phyloP scores from a whole-genome alignment of 345 rosid species.

The Abelmoschus esculentus region DNA sequence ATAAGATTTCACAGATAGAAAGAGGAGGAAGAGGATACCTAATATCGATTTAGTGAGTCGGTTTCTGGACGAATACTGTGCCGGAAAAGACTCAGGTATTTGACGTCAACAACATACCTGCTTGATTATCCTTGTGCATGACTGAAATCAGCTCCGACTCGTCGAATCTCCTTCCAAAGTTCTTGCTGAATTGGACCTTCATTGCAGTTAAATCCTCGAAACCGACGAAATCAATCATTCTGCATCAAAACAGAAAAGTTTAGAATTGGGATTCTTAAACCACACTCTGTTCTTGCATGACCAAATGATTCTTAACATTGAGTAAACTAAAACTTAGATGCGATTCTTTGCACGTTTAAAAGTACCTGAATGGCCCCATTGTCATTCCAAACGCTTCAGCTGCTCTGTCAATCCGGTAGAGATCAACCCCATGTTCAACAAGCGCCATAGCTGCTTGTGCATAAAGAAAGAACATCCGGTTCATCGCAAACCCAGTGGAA shows the following conservation, averaged over 20 bases:
- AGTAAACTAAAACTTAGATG: not conserved
- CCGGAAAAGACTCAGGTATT: not conserved
- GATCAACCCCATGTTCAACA: conserved; percentile 3
- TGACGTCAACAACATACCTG: not conserved
- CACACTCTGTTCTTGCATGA: not conserved
- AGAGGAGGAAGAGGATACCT: not conserved
- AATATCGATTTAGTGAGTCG: not conserved
- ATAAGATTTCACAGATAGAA: not conserved
- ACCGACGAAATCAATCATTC: conserved; percentile 7
- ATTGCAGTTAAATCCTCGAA: not conserved
- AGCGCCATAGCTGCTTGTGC: conserved; percentile 1
- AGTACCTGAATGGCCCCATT: conserved; percentile 6
- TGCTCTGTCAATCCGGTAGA: conserved; percentile 5
- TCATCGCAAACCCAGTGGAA: not conserved
- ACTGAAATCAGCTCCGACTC: not conserved
- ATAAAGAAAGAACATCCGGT: conserved; percentile 4
- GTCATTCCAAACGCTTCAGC: conserved; percentile 1
- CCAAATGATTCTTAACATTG: not conserved
- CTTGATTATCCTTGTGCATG: not conserved
- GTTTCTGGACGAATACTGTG: not conserved
- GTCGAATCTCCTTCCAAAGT: not conserved
- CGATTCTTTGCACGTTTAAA: not conserved
- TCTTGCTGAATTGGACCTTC: not conserved
- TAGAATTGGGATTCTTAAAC: not conserved
- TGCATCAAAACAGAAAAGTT: not conserved